Percentiles rank a stretch among this genome's conserved stretches.
Evolutionary conservation across 305 asterid genomes (phyloP).

Genomic region (Fraxinus angustifolia): DNA sequence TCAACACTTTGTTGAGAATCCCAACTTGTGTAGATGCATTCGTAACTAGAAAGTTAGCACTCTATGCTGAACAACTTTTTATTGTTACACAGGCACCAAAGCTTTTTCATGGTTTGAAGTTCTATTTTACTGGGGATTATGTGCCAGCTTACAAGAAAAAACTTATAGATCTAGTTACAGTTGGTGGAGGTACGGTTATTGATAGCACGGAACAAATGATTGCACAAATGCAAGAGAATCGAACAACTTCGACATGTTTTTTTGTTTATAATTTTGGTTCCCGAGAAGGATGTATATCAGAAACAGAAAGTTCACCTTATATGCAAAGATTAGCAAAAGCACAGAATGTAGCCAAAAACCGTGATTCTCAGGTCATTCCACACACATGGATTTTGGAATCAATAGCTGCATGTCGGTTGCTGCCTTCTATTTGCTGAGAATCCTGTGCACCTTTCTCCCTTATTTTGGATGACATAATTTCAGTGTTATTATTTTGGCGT

Average conservation of each 20-base stretch:
- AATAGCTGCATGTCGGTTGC: constrained; percentile 57
- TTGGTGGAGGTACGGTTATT: constrained; percentile 60
- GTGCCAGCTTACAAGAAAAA: constrained; percentile 52
- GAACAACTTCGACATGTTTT: constrained; percentile 18
- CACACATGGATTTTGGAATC: constrained; percentile 93
- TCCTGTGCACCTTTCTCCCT: neutral
- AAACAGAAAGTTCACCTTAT: constrained; percentile 31
- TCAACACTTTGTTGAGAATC: neutral
- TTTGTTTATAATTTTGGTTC: constrained; percentile 56
- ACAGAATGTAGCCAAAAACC: constrained; percentile 31
- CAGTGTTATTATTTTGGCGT: neutral
- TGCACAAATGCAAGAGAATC: constrained; percentile 17
- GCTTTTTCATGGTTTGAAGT: constrained; percentile 58
- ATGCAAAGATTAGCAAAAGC: constrained; percentile 45
- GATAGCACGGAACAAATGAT: constrained; percentile 42
- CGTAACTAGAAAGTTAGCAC: neutral
- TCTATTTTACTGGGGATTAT: constrained; percentile 57
- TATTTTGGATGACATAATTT: neutral
- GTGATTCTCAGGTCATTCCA: constrained; percentile 40
- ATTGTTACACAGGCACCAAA: constrained; percentile 57
- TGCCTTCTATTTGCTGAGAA: constrained; percentile 28
- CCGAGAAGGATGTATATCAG: constrained; percentile 32
- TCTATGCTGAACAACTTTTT: neutral
- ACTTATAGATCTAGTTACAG: constrained; percentile 52
- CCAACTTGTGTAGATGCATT: neutral